These are phyloP conservation scores for Xerophyta viscosa DNA, from an alignment of 106 monocot genomes.

Conservation along the genomic window DNA sequence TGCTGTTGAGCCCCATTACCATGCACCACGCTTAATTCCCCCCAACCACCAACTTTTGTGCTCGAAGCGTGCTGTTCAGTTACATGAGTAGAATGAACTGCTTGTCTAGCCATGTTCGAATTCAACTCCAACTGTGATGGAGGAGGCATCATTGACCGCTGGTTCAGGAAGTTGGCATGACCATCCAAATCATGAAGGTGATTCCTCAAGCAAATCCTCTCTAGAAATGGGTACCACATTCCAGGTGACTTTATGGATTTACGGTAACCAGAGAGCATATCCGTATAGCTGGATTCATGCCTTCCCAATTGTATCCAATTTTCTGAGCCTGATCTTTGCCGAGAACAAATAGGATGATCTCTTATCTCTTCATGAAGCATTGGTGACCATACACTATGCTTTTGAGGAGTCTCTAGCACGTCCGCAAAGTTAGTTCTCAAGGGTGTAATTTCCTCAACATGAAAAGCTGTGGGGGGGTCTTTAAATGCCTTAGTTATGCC, in stretches of 20 bases:
- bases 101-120: slow-evolving; percentile 8
- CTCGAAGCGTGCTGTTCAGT: slow-evolving; percentile 15
- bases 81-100: slow-evolving; percentile 10
- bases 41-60: slow-evolving; percentile 10
- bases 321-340: slow-evolving; percentile 22
- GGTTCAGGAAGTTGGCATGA: slow-evolving; percentile 16
- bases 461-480: slow-evolving; percentile 27
- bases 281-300: slow-evolving; percentile 26
- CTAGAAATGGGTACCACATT: slow-evolving; percentile 15
- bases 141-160: slow-evolving; percentile 16
- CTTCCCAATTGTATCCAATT: slow-evolving; percentile 33
- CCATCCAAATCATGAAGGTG: slow-evolving; percentile 17
- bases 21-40: neutral
- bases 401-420: slow-evolving; percentile 26
- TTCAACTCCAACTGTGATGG: slow-evolving; percentile 18
- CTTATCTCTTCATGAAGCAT: slow-evolving; percentile 22
- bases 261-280: slow-evolving; percentile 25
- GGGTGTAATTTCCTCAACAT: slow-evolving; percentile 33
- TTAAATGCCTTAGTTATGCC: slow-evolving; percentile 17
- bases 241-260: slow-evolving; percentile 16
- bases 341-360: slow-evolving; percentile 11
- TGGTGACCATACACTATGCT: slow-evolving; percentile 22
- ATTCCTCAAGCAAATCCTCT: slow-evolving; percentile 14
- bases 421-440: slow-evolving; percentile 31
- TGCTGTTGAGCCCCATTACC: neutral